phyloP scores from a whole-genome alignment of 2,329 filamentous ascomycete genomes.

The Tympanopsis confertula region DNA sequence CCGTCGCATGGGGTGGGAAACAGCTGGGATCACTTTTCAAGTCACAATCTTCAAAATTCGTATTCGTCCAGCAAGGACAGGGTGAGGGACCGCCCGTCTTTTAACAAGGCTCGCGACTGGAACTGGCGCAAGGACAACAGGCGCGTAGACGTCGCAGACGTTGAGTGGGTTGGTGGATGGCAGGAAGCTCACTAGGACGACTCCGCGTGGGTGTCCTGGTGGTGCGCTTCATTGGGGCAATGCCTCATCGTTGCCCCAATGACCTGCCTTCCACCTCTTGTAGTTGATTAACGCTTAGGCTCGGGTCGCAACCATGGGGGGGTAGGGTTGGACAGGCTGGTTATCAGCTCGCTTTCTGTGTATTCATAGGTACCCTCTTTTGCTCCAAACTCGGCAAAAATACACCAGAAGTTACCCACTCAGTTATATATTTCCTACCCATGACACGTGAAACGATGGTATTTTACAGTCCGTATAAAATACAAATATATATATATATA shows the following conservation, averaged over 20 bases:
- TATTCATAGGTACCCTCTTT: slow-evolving; percentile 32
- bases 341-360: slow-evolving; percentile 53
- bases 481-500: too few species aligned
- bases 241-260: slow-evolving; percentile 20
- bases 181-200: slow-evolving; percentile 40
- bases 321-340: slow-evolving; percentile 16
- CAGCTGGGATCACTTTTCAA: slow-evolving; percentile 10
- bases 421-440: too few species aligned
- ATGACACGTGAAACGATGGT: too few species aligned
- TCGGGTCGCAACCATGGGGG: not conserved
- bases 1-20: slow-evolving; percentile 24
- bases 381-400: slow-evolving; percentile 28
- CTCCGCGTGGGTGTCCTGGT: slow-evolving; percentile 13
- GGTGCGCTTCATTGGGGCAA: slow-evolving; percentile 50
- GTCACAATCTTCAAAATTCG: slow-evolving; percentile 26
- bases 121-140: slow-evolving; percentile 47
- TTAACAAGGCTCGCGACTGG: slow-evolving; percentile 38
- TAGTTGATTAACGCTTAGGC: not conserved
- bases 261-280: not conserved
- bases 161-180: slow-evolving; percentile 95
- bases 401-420: slow-evolving; percentile 60
- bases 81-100: slow-evolving; percentile 3
- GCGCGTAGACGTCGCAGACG: slow-evolving; percentile 59
- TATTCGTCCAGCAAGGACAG: slow-evolving; percentile 42
- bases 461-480: too few species aligned